Evolutionary conservation across 2,329 filamentous ascomycete species (phyloP).

Genomic region (Neofusicoccum parvum): DNA sequence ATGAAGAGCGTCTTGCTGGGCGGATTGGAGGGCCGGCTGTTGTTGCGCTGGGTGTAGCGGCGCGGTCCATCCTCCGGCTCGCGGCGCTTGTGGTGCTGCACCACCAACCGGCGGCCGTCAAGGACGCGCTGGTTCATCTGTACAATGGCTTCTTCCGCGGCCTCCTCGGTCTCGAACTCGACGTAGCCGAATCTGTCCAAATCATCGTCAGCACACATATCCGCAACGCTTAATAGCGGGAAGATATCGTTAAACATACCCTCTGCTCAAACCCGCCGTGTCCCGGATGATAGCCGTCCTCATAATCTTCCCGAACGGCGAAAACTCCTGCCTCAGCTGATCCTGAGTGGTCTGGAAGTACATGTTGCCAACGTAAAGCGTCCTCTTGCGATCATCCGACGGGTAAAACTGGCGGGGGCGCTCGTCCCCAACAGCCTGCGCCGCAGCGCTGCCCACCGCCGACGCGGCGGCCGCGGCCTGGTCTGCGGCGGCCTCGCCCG

Average conservation of each 20-base stretch:
- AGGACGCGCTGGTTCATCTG: conserved; percentile 62
- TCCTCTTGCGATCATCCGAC: conserved; percentile 28
- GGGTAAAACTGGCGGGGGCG: conserved; percentile 22
- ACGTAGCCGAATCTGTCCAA: conserved; percentile 65
- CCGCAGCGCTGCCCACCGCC: conserved; percentile 16
- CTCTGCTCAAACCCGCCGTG: conserved; percentile 66
- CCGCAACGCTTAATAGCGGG: no score
- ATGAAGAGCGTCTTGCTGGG: conserved; percentile 74
- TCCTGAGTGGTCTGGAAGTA: conserved; percentile 68
- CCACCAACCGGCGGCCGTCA: conserved; percentile 65
- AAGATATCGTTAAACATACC: conserved; percentile 49
- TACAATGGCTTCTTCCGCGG: conserved; percentile 59
- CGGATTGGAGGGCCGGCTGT: conserved; percentile 13
- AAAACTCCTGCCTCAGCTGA: conserved; percentile 62
- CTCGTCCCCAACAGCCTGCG: conserved; percentile 21
- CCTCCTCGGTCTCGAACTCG: conserved; percentile 56
- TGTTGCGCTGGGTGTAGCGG: not conserved
- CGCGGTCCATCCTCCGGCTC: conserved; percentile 10
- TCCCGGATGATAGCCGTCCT: conserved; percentile 62
- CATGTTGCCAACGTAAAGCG: conserved; percentile 69
- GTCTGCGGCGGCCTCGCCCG: no score
- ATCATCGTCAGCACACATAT: not conserved
- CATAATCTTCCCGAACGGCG: conserved; percentile 59
- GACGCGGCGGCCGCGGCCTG: conserved; percentile 29
- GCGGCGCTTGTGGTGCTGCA: conserved; percentile 57